These are phyloP conservation scores for Yamadazyma conglobata DNA, from an alignment of 1,139 yeast genomes.

Conservation along the genomic window DNA sequence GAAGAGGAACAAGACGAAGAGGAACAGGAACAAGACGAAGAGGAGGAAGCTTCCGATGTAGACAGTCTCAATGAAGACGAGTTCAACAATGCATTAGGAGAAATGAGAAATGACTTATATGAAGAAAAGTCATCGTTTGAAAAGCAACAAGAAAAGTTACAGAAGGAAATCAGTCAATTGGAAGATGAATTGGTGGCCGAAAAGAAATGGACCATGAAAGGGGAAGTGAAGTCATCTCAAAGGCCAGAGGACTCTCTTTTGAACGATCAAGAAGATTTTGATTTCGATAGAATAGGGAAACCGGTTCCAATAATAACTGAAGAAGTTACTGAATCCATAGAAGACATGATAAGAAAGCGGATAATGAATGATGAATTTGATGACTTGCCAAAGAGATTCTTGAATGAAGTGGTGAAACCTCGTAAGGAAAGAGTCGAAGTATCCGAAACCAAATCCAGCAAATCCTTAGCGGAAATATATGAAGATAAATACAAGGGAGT, in stretches of 20 bases:
- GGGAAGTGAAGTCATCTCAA: constrained; percentile 80
- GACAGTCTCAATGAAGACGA: constrained; percentile 39
- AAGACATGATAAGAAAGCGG: constrained; percentile 83
- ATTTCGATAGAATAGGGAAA: constrained; percentile 45
- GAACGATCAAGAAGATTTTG: constrained; percentile 39
- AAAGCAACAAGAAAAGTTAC: constrained; percentile 74
- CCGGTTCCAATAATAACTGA: constrained; percentile 88
- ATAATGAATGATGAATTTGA: constrained; percentile 75
- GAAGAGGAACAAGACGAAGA: constrained; percentile 25
- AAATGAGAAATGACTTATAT: constrained; percentile 58
- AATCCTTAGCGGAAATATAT: constrained; percentile 87
- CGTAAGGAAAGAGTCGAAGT: constrained; percentile 55
- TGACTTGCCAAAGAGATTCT: constrained; percentile 72
- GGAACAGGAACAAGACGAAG: constrained; percentile 33
- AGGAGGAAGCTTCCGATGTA: constrained; percentile 22
- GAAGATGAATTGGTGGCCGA: constrained; percentile 88
- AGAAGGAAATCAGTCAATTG: constrained; percentile 69
- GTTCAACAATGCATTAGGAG: constrained; percentile 53
- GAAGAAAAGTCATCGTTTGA: constrained; percentile 70
- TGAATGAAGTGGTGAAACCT: constrained; percentile 58
- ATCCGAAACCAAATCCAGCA: constrained; percentile 78
- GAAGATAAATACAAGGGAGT: constrained; percentile 73
- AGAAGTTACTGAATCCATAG: constrained; percentile 80
- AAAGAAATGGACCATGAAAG: constrained; percentile 91
- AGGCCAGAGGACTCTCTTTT: constrained; percentile 80